Percentiles rank a stretch among this genome's conserved stretches.
Evolutionary conservation across 805 yeast species (phyloP).

Genomic region (Tetrapisispora nanseiensis): DNA sequence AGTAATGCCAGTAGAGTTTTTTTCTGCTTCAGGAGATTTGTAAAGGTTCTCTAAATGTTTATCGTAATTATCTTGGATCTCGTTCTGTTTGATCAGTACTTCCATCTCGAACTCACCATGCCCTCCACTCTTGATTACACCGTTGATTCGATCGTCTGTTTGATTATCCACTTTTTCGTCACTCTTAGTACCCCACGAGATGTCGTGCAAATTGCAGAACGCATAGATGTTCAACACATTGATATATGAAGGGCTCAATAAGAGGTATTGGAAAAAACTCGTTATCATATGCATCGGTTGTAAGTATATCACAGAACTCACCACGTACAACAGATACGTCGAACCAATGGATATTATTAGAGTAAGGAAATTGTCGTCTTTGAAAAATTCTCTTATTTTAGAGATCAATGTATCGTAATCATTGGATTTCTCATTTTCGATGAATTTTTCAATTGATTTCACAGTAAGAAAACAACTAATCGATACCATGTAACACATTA

Average conservation of each 20-base stretch:
- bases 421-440: constrained; percentile 23
- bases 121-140: constrained; percentile 65
- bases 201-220: constrained; percentile 90
- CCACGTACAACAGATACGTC: constrained; percentile 70
- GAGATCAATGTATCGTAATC: background rate
- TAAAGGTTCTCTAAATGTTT: constrained; percentile 52
- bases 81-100: constrained; percentile 65
- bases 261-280: constrained; percentile 70
- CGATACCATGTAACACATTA: constrained; percentile 84
- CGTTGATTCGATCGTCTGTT: constrained; percentile 54
- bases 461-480: constrained; percentile 84
- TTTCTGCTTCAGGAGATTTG: constrained; percentile 23
- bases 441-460: constrained; percentile 48
- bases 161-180: constrained; percentile 25
- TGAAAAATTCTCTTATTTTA: constrained; percentile 40
- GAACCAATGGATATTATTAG: constrained; percentile 77
- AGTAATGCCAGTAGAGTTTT: no score
- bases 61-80: constrained; percentile 66
- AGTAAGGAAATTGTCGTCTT: constrained; percentile 71
- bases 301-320: constrained; percentile 70
- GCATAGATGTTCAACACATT: constrained; percentile 90
- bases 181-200: constrained; percentile 96
- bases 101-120: constrained; percentile 59
- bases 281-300: constrained; percentile 93
- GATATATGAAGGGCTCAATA: constrained; percentile 81